Base-by-base conservation (phyloP, 176 grass and related monocot species). In the Paspalum notatum region DNA sequence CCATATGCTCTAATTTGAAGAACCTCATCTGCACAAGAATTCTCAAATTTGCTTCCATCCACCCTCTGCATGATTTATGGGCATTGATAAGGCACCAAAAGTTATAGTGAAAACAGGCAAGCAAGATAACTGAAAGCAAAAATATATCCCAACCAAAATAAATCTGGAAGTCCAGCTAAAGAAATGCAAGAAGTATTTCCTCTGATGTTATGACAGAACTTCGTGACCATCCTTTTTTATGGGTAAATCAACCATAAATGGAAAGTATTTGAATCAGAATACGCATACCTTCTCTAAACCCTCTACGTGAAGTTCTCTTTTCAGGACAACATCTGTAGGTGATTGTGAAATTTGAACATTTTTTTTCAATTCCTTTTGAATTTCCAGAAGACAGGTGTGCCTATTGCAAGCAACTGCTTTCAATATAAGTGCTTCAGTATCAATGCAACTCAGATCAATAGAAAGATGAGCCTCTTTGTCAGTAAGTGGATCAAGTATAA, bases 391-490 rank as follows among this genome's bases (percentile, higher is more conserved):
- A 72, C 80, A 82, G 47, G 95, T 98, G 73, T 98, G 90, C 40
- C 90, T 94, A 81, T 98, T 98, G 82, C 92, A 98, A 51, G 92
- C 70, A 91, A 98, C 94, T 87, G 88, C 95, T 88, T 87, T 94
- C 56, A 98, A 85, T 68, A 98, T 89, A 63, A 98, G 88, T 79
- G 87, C 87, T 84, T 98, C 95, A 27, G 94, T 83, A 85, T 98
- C 95, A 89, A 98, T 94, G 68, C 92, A 91, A 79, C 85, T 81
- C 47, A 87, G 86, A 72, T 94, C 90, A 71, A 98, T 84, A 50
- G 73, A 82, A 82, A 98, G 89, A 74, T 80, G 81, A 53, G 90
- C 95, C 88, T 94, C 90, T 87, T 92, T 98, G 76, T 90, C 90
- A 60, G 92, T 94, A 87, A 83, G 81, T 18, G 95, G 92, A 82